A percentile compares a stretch with the other conserved stretches of the same genome.
These are phyloP conservation scores for Dichotomocladium elegans DNA, from an alignment of 371 early-diverging fungal genomes.

Conservation along the genomic window DNA sequence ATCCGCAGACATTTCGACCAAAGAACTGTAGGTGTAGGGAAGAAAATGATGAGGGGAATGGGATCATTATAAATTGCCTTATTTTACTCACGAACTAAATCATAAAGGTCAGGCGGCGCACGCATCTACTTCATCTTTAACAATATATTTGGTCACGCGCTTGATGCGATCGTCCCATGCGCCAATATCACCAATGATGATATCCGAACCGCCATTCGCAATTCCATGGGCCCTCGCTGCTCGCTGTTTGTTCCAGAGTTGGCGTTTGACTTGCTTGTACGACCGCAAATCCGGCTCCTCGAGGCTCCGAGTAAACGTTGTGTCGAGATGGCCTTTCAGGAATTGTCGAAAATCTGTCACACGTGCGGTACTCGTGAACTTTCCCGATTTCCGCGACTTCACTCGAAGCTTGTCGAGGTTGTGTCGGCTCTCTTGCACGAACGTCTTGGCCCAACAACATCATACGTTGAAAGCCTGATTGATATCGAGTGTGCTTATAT, in stretches of 20 bases:
- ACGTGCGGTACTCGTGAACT: constrained; percentile 75
- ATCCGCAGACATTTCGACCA: constrained; percentile 79
- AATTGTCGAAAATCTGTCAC: constrained; percentile 86
- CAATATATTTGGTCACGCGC: constrained; percentile 75
- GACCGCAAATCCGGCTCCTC: constrained; percentile 77
- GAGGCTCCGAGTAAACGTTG: constrained; percentile 84
- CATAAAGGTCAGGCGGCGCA: constrained; percentile 85
- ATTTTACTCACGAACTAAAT: too few relatives aligned
- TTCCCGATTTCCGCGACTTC: constrained; percentile 74
- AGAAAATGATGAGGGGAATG: background rate
- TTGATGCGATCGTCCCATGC: constrained; percentile 77
- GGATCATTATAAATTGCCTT: too few relatives aligned
- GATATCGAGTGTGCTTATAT: constrained; percentile 87
- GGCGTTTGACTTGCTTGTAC: constrained; percentile 87
- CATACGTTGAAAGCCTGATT: constrained; percentile 79
- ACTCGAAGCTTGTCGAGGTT: constrained; percentile 71
- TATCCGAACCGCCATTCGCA: constrained; percentile 88
- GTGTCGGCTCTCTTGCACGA: constrained; percentile 81
- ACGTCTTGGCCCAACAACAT: constrained; percentile 65
- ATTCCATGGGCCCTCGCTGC: constrained; percentile 86
- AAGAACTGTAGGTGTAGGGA: constrained; percentile 68
- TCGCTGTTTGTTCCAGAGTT: constrained; percentile 88
- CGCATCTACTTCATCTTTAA: constrained; percentile 92
- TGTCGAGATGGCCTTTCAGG: constrained; percentile 85
- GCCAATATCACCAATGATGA: constrained; percentile 76